Base-by-base conservation (phyloP, 192 early-diverging fungal species). In the Umbelopsis isabellina region DNA sequence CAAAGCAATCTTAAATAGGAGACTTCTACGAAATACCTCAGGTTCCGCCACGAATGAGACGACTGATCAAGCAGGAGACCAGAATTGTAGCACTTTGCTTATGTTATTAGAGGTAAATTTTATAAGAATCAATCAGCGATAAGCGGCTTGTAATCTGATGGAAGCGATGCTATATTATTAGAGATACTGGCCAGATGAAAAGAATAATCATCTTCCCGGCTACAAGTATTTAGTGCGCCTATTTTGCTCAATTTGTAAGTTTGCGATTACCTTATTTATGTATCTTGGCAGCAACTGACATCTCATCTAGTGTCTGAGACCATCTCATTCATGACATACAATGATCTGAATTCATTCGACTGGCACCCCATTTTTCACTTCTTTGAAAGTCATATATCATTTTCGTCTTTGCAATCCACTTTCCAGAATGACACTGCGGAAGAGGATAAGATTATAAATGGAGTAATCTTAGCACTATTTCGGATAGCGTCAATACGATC, bases 161-260 rank as follows among this genome's bases (percentile, higher is more conserved):
- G 27, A n/a, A 15, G 30, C 27, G 12, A 27, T 61, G 25, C 23
- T 30, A 35, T 8, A 61, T 35, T 12, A 55, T 2, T 22, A 61
- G 55, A 61, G 55, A 61, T 61, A 61, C 25, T 61, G 55, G 55
- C 7, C 33, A 33, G 27, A 25, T 5, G 27, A 37, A 61, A 16
- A 18, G 4, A 30, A 61, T 18, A 30, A 11, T 5, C 6, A 16
- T 35, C 23, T 35, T 35, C 55, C 55, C 33, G 55, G 55, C 16
- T 61, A 35, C 13, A 61, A 61, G 15, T 16, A 7, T 0, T 11
- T 61, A 16, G 30, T 30, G 1, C 30, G 25, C 25, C 27, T 61
- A 22, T 61, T 61, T 61, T 61, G 55, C 25, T 61, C 55, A 61
- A 61, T 61, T 35, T 18, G 55, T 61, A 61, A 61, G 55, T 35